Conservation (phyloP, 805 yeast genomes). For the Isabelozyma heimii region DNA sequence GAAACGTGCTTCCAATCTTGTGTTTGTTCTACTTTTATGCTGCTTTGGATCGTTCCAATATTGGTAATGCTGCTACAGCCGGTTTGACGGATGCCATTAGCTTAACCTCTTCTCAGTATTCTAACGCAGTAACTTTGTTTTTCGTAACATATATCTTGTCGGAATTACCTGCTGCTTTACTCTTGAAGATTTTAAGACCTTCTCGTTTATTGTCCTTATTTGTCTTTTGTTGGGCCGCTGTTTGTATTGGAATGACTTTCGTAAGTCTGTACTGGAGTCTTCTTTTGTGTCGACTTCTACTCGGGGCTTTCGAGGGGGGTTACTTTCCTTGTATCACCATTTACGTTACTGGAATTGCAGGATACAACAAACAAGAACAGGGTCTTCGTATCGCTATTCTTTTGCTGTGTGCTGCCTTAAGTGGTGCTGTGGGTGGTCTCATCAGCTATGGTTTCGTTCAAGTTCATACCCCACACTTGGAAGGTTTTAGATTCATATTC, state of each 20-base stretch:
- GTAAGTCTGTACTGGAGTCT: constrained; percentile 40
- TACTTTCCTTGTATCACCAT: constrained; percentile 49
- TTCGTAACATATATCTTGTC: constrained; percentile 46
- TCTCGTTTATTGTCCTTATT: constrained; percentile 24
- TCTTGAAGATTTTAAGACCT: constrained; percentile 33
- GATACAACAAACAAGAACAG: constrained; percentile 11
- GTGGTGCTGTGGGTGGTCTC: constrained; percentile 59
- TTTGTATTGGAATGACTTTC: constrained; percentile 38
- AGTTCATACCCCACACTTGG: constrained; percentile 23
- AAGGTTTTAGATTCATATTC: constrained; percentile 52
- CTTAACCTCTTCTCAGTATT: constrained; percentile 37
- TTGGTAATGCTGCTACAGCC: constrained; percentile 58
- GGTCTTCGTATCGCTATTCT: constrained; percentile 27
- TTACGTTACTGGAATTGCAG: constrained; percentile 13
- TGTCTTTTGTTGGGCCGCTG: constrained; percentile 37
- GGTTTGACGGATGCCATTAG: constrained; percentile 44
- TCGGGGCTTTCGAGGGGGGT: constrained; percentile 54
- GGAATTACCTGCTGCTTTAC: constrained; percentile 36
- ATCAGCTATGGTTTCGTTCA: constrained; percentile 43
- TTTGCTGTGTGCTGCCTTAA: constrained; percentile 51
- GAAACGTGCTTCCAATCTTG: constrained; percentile 41
- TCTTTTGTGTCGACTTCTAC: constrained; percentile 44
- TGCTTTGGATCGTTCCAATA: constrained; percentile 53
- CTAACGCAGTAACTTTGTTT: constrained; percentile 43
- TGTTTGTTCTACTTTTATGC: constrained; percentile 44